Evolutionary conservation across 225 moss, liverwort and hornwort species (phyloP).

Genomic region (Physcomitrium patens): DNA sequence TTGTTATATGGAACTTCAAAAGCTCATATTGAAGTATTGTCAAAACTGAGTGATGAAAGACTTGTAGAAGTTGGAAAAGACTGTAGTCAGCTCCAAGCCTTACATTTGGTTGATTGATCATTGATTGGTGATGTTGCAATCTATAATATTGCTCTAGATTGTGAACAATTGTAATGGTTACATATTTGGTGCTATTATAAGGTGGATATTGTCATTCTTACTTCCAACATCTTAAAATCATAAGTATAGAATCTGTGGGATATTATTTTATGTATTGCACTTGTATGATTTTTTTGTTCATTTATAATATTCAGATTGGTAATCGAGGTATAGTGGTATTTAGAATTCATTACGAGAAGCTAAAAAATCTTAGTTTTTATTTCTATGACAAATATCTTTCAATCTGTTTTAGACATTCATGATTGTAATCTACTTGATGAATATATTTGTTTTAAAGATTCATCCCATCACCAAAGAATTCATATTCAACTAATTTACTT

Average conservation of each 20-base stretch:
- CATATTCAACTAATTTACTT: conserved; percentile 6
- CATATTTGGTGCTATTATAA: conserved; percentile 80
- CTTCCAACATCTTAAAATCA: neutral
- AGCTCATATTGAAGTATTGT: conserved; percentile 76
- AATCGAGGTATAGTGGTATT: conserved; percentile 70
- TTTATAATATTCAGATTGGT: conserved; percentile 51
- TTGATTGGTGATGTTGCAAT: conserved; percentile 69
- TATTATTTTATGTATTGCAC: neutral
- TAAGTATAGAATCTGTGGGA: neutral
- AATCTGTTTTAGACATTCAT: neutral
- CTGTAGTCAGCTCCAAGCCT: conserved; percentile 62
- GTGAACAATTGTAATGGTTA: conserved; percentile 59
- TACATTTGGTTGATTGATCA: conserved; percentile 77
- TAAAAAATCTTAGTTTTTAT: conserved; percentile 68
- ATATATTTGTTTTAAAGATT: neutral
- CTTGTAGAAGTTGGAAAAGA: conserved; percentile 78
- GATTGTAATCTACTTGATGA: neutral
- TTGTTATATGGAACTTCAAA: conserved; percentile 56
- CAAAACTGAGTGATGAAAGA: conserved; percentile 77
- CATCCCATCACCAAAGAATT: neutral
- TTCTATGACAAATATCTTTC: conserved; percentile 69
- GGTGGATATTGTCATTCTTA: conserved; percentile 32
- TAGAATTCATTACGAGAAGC: conserved; percentile 65
- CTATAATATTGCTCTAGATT: conserved; percentile 67
- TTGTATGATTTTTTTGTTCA: conserved; percentile 10